Evolutionary conservation across 345 rosid species (phyloP).

Genomic region (Luvunga scandens): DNA sequence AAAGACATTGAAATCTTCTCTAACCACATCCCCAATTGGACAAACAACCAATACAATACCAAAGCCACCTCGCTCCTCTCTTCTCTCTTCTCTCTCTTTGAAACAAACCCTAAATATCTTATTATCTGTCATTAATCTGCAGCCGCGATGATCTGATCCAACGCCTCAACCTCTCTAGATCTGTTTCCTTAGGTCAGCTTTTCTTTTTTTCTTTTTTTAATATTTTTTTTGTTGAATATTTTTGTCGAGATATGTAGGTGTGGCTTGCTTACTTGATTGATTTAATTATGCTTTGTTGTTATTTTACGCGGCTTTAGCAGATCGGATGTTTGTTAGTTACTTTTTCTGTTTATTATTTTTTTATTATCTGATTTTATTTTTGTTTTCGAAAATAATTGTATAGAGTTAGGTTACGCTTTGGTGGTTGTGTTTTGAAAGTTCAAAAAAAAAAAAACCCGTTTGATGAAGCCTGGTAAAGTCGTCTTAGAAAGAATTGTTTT

Average conservation of each 20-base stretch:
- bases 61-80: background rate
- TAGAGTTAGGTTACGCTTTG: background rate
- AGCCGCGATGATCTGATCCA: constrained; percentile 22
- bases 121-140: background rate
- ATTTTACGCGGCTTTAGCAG: background rate
- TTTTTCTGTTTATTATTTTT: background rate
- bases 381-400: background rate
- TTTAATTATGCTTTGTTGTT: background rate
- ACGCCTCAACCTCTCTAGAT: constrained; percentile 17
- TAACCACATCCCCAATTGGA: constrained; percentile 30
- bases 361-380: background rate
- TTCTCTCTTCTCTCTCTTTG: constrained; percentile 8
- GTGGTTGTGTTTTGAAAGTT: background rate
- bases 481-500: background rate
- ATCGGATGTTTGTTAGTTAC: constrained; percentile 8
- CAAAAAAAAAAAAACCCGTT: background rate
- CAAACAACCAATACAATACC: constrained; percentile 11
- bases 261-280: background rate
- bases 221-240: background rate
- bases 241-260: background rate
- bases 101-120: constrained; percentile 33
- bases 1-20: constrained; percentile 22
- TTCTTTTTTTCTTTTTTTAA: background rate
- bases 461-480: background rate
- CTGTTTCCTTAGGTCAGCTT: constrained; percentile 26